Conservation (phyloP, 108 stramenopile genomes). For the Schizochytrium sp. region DNA sequence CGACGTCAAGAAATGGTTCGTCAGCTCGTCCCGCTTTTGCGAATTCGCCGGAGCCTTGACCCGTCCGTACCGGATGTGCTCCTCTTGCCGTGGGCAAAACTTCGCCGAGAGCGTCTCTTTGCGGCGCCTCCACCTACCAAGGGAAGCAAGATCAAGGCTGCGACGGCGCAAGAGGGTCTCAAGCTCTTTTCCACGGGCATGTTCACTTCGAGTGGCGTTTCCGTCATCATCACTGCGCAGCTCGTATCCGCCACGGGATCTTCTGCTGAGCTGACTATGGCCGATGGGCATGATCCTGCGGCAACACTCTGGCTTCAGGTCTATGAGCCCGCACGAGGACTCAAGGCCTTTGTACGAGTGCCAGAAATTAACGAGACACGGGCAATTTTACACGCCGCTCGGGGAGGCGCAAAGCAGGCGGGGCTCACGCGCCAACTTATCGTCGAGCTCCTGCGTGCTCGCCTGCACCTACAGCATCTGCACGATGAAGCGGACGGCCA, state of each 20-base stretch:
- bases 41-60: not conserved
- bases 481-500: not conserved
- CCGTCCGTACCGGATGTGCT: not conserved
- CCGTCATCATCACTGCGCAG: not conserved
- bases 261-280: not conserved
- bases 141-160: too few species aligned
- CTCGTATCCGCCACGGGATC: not conserved
- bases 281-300: not conserved
- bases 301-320: not conserved
- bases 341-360: not conserved
- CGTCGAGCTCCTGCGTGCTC: not conserved
- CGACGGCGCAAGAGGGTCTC: too few species aligned
- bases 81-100: not conserved
- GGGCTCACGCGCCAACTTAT: not conserved
- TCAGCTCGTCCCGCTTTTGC: not conserved
- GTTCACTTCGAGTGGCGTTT: not conserved
- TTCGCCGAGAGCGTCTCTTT: not conserved
- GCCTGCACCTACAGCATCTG: not conserved
- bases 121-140: not conserved
- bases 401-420: not conserved
- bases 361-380: not conserved
- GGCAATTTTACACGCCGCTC: not conserved
- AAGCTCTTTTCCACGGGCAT: not conserved
- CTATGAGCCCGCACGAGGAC: not conserved
- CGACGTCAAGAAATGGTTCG: not conserved